phyloP scores from a whole-genome alignment of 1,139 yeast genomes.

The Arxiozyma slooffiae region DNA sequence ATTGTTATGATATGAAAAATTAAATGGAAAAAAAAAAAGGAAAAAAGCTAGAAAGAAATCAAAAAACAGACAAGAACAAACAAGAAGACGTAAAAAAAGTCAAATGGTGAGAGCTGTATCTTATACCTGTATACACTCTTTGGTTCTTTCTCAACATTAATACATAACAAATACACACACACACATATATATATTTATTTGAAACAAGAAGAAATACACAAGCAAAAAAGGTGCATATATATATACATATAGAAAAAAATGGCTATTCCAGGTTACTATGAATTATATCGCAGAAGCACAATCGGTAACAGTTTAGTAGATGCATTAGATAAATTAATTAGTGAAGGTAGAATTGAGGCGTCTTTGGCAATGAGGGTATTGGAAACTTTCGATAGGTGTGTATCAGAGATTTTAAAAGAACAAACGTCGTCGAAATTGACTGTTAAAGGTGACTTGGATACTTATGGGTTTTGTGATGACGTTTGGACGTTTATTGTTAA shows the following conservation, averaged over 20 bases:
- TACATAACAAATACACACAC: too few relatives aligned
- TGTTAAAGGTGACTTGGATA: constrained; percentile 82
- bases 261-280: constrained; percentile 55
- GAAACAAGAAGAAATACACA: neutral
- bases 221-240: neutral
- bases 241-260: constrained; percentile 7
- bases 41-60: too few relatives aligned
- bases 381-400: constrained; percentile 78
- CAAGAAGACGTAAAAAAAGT: too few relatives aligned
- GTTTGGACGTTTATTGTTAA: constrained; percentile 97
- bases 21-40: too few relatives aligned
- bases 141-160: too few relatives aligned
- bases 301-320: constrained; percentile 73
- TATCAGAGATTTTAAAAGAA: constrained; percentile 70
- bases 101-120: too few relatives aligned
- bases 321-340: constrained; percentile 77
- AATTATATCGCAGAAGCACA: constrained; percentile 85
- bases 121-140: too few relatives aligned
- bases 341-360: constrained; percentile 73
- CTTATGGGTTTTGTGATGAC: constrained; percentile 94
- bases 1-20: too few relatives aligned
- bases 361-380: constrained; percentile 88
- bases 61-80: too few relatives aligned
- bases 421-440: constrained; percentile 71
- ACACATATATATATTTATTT: too few relatives aligned